phyloP scores from a whole-genome alignment of 768 basidiomycete species.

The Paxillus involutus region DNA sequence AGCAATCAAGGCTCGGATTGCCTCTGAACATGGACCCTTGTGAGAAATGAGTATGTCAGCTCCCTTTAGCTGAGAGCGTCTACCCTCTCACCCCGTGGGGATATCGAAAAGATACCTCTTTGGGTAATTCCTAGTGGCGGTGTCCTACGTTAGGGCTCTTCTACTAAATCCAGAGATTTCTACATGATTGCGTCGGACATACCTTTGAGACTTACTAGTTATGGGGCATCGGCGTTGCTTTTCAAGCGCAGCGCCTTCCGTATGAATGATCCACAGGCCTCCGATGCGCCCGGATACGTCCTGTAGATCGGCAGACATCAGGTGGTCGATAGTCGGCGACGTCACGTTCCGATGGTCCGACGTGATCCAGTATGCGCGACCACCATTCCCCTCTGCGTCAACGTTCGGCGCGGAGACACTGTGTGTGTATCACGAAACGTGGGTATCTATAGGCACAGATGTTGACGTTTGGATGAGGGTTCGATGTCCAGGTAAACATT shows the following conservation, averaged over 20 bases:
- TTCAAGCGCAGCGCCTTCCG: neutral
- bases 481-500: neutral
- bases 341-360: neutral
- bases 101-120: conserved; percentile 14
- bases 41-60: conserved; percentile 33
- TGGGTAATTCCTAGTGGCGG: conserved; percentile 25
- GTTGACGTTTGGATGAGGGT: conserved; percentile 1
- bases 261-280: neutral
- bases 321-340: neutral
- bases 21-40: conserved; percentile 18
- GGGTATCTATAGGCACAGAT: neutral
- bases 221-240: conserved; percentile 12
- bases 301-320: neutral
- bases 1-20: conserved; percentile 26
- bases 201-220: conserved; percentile 20
- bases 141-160: conserved; percentile 7
- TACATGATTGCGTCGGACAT: conserved; percentile 16
- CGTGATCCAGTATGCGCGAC: neutral
- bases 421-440: neutral
- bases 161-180: conserved; percentile 20
- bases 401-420: neutral
- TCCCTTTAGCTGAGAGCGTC: conserved; percentile 12
- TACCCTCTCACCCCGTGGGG: neutral
- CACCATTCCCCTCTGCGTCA: neutral
- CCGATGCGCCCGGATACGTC: neutral